Percentiles rank a stretch among this genome's conserved stretches.
These are phyloP conservation scores for Glycine soja DNA, from an alignment of 306 rosid species.

Conservation along the genomic window DNA sequence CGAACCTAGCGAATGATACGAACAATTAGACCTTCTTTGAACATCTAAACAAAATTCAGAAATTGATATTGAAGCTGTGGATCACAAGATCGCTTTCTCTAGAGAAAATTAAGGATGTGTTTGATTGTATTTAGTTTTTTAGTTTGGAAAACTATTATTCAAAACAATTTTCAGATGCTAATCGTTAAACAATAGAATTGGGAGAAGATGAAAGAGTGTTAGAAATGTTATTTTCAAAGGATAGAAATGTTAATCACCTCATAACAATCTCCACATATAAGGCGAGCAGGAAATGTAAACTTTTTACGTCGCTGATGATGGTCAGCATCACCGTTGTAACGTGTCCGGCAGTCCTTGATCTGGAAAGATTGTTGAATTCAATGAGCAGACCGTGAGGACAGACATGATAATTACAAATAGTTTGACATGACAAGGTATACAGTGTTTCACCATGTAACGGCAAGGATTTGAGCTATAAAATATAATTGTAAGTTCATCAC, in stretches of 20 bases:
- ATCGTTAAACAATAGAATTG: neutral
- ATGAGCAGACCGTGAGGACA: constrained; percentile 25
- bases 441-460: constrained; percentile 23
- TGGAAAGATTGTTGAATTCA: constrained; percentile 50
- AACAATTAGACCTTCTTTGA: constrained; percentile 32
- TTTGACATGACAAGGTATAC: constrained; percentile 42
- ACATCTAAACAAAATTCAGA: constrained; percentile 38
- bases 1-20: constrained; percentile 61
- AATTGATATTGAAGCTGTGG: constrained; percentile 17
- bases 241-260: constrained; percentile 66
- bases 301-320: constrained; percentile 94
- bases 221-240: neutral
- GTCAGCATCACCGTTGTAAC: constrained; percentile 96
- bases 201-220: too few relatives aligned
- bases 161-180: neutral
- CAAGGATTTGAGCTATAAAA: constrained; percentile 38
- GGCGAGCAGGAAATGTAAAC: constrained; percentile 94
- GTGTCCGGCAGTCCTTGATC: constrained; percentile 97
- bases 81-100: neutral
- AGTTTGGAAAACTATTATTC: neutral
- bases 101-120: neutral
- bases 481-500: constrained; percentile 12
- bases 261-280: constrained; percentile 91
- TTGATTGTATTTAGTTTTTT: neutral
- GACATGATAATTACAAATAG: constrained; percentile 32